These are phyloP conservation scores for Micractinium conductrix DNA, from an alignment of 139 green algal species.

Conservation along the genomic window DNA sequence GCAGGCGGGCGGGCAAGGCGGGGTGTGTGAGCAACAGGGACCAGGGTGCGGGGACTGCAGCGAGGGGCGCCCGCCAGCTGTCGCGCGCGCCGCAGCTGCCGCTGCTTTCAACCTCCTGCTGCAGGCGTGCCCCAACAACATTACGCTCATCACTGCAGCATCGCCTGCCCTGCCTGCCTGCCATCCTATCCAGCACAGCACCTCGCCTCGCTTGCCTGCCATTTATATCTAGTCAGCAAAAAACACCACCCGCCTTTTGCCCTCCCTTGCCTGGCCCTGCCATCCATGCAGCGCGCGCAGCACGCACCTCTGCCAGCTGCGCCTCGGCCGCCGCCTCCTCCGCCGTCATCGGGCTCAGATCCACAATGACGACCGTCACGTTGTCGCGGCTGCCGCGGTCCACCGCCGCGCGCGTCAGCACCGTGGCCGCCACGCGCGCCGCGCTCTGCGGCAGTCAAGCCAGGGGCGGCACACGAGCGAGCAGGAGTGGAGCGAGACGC, in stretches of 20 bases:
- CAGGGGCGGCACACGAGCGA: background rate
- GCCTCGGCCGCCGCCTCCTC: conserved; percentile 38
- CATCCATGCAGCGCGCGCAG: background rate
- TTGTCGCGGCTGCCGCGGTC: conserved; percentile 70
- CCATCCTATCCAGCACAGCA: no score
- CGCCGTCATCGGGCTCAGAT: conserved; percentile 51
- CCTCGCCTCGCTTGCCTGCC: no score
- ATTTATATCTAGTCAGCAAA: no score
- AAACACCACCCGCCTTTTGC: no score
- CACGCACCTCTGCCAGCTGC: conserved; percentile 13
- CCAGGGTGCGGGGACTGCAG: background rate
- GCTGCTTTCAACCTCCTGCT: background rate
- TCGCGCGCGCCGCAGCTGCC: background rate
- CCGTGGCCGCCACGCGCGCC: conserved; percentile 63
- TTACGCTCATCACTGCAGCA: no score
- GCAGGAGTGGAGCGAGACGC: background rate
- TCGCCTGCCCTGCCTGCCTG: no score
- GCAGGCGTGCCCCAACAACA: background rate
- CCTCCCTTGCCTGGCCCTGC: background rate
- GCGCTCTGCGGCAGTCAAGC: conserved; percentile 25
- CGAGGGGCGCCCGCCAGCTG: no score
- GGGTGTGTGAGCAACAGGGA: background rate
- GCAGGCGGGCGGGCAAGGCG: background rate
- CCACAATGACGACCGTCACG: conserved; percentile 72
- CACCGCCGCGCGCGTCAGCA: conserved; percentile 74